Evolutionary conservation across 192 early-diverging fungal genomes (phyloP).

Genomic region (Backusella psychrophila): DNA sequence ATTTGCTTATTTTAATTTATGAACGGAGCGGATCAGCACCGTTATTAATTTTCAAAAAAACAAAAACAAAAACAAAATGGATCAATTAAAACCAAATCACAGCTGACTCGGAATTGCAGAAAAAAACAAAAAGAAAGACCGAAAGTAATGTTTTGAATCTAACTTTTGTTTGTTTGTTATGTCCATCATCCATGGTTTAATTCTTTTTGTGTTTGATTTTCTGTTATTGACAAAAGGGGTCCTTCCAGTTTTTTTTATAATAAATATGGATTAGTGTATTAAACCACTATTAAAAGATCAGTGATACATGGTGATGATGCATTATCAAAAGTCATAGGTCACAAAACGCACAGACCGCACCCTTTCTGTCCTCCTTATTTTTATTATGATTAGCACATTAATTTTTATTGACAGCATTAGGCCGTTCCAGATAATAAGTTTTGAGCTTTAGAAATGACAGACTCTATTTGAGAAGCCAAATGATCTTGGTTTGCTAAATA

Average conservation of each 20-base stretch:
- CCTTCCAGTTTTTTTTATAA: neutral
- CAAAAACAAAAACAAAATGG: neutral
- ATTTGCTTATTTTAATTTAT: neutral
- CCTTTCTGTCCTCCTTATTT: neutral
- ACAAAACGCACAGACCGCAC: constrained; percentile 3
- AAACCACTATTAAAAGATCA: neutral
- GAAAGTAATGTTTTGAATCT: neutral
- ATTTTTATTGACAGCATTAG: neutral
- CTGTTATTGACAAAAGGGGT: neutral
- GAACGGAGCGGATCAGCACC: neutral
- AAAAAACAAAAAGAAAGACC: neutral
- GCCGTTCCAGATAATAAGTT: constrained; percentile 3
- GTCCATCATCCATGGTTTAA: neutral
- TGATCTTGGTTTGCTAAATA: constrained; percentile 33
- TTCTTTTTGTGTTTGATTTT: neutral
- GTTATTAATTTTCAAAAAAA: neutral
- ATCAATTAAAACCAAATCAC: neutral
- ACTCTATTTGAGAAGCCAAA: constrained; percentile 5
- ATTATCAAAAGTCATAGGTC: neutral
- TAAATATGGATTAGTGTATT: neutral
- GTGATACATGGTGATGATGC: neutral
- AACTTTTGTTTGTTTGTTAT: neutral
- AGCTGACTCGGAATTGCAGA: neutral
- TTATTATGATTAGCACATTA: neutral
- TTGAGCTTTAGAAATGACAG: constrained; percentile 16